A percentile compares a stretch with the other conserved stretches of the same genome.
Conservation (phyloP, 2,329 filamentous ascomycete species). For the Apiospora pterosperma region DNA sequence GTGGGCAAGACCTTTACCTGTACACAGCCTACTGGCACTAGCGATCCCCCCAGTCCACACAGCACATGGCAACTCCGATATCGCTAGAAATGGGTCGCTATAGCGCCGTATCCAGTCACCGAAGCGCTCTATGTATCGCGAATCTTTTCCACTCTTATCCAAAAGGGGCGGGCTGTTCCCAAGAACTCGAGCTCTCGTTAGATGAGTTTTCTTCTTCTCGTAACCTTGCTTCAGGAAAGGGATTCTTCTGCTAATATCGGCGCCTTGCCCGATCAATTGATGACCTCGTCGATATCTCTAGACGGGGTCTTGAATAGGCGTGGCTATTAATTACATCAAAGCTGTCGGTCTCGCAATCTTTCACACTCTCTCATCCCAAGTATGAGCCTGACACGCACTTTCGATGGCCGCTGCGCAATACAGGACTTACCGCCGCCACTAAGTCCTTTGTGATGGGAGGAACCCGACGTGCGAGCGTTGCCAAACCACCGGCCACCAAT, state of each 20-base stretch:
- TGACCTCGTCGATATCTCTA: not conserved
- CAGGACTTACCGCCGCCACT: constrained; percentile 8
- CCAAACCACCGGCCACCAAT: not conserved
- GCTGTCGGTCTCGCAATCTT: not conserved
- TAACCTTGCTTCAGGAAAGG: not conserved
- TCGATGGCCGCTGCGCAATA: constrained; percentile 9
- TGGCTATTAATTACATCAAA: not conserved
- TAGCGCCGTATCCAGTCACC: not conserved
- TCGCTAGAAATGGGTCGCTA: not conserved
- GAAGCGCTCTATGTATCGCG: not conserved
- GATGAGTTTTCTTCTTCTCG: not conserved
- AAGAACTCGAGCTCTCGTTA: not conserved
- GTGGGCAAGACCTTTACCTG: no score
- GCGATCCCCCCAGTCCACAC: not conserved
- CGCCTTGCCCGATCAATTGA: not conserved
- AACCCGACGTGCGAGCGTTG: constrained; percentile 6
- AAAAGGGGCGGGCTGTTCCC: not conserved
- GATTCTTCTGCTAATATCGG: not conserved
- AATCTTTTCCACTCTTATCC: not conserved
- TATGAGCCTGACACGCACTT: constrained; percentile 6
- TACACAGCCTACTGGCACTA: not conserved
- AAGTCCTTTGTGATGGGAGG: constrained; percentile 9
- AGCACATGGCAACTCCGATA: not conserved
- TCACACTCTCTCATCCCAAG: not conserved
- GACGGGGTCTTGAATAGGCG: not conserved